phyloP scores from a whole-genome alignment of 225 moss, liverwort and hornwort species.

The Thuidium tamariscinum region DNA sequence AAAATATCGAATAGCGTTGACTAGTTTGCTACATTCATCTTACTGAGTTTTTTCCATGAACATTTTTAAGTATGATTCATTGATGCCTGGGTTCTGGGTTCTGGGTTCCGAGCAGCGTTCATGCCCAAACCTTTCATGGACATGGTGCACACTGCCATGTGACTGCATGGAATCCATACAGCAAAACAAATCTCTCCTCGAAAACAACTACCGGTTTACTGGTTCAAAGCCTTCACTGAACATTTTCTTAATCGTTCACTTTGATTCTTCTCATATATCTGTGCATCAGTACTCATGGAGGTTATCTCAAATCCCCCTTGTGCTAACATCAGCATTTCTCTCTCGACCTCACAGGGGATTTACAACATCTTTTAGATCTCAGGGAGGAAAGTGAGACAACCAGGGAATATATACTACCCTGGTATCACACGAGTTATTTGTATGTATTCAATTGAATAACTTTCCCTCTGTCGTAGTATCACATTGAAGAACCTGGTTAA shows the following conservation, averaged over 20 bases:
- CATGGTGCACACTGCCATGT: slow-evolving; percentile 65
- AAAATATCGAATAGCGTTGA: neutral
- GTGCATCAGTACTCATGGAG: neutral
- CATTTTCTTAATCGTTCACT: neutral
- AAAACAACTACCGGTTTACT: neutral
- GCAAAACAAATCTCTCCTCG: slow-evolving; percentile 20
- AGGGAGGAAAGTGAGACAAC: neutral
- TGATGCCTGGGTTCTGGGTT: neutral
- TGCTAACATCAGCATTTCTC: neutral
- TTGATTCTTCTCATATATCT: neutral
- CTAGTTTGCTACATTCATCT: neutral
- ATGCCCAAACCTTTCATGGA: slow-evolving; percentile 77
- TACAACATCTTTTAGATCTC: neutral
- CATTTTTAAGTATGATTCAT: neutral
- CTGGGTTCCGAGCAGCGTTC: slow-evolving; percentile 62
- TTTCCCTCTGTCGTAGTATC: neutral
- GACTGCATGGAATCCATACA: slow-evolving; percentile 32
- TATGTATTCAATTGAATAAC: neutral
- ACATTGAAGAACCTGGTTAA: neutral
- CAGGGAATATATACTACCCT: neutral
- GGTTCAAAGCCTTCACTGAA: slow-evolving; percentile 8
- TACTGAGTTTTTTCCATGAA: neutral
- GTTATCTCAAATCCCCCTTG: neutral
- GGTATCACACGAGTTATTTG: neutral
- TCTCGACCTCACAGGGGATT: neutral